Evolutionary conservation across 441 rosid genomes (phyloP).

Genomic region (Adansonia gregorii): DNA sequence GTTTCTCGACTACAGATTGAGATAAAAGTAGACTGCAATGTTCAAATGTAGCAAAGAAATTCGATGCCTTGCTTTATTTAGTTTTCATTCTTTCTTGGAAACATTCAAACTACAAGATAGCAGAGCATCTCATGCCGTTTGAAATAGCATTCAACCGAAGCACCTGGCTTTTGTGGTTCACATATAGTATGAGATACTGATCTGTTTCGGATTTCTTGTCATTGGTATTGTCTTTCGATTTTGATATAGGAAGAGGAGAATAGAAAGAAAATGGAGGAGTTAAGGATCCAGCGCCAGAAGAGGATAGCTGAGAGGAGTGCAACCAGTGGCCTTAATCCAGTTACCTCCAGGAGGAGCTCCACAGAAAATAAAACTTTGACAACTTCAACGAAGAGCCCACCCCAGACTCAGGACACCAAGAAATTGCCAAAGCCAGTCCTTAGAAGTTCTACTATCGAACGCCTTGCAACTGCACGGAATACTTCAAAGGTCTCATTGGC

Average conservation of each 20-base stretch:
- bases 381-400: slow-evolving; percentile 40
- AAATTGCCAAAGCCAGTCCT: slow-evolving; percentile 51
- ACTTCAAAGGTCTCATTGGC: slow-evolving; percentile 46
- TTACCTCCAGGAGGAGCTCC: slow-evolving; percentile 45
- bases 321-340: slow-evolving; percentile 39
- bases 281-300: slow-evolving; percentile 75
- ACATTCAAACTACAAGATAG: neutral
- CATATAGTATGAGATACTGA: neutral
- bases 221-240: slow-evolving; percentile 19
- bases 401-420: slow-evolving; percentile 47
- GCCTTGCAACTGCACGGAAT: slow-evolving; percentile 70
- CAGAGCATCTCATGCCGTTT: slow-evolving; percentile 6
- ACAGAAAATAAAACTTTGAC: slow-evolving; percentile 37
- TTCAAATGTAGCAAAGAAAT: neutral
- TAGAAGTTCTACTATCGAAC: slow-evolving; percentile 85
- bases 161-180: neutral
- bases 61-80: neutral
- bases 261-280: slow-evolving; percentile 77
- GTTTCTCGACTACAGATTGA: neutral
- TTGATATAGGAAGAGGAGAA: slow-evolving; percentile 76
- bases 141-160: neutral
- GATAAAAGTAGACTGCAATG: neutral
- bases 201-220: neutral
- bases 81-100: neutral
- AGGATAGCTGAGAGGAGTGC: slow-evolving; percentile 89